Base-by-base conservation (phyloP, 495 filamentous ascomycete species). In the Penicillium antarcticum region DNA sequence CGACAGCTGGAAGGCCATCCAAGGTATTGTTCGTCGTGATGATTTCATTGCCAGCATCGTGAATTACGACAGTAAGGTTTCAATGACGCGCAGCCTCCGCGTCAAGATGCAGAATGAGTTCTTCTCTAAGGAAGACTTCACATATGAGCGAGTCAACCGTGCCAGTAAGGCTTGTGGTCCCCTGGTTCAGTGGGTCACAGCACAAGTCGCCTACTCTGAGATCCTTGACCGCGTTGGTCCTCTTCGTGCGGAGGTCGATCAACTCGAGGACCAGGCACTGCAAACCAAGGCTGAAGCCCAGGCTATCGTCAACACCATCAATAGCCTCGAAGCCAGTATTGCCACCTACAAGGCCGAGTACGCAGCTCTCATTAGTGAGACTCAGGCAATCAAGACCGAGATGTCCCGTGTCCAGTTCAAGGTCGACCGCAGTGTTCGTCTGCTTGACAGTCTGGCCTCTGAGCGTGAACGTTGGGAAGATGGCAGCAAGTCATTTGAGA, bases 21-120 rank as follows among this genome's bases (percentile, higher is more conserved):
- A 91, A 68, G 87, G 78, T 37, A 86, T 97, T 51, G 81, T 97
- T 24, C 86, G 94, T 51, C 81, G 83, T 23, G 94, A 97, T 64
- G 91, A 96, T 58, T 99, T 99, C 72, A 97, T 99, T 73, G 89
- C 91, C 21, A 96, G 89, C 71, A 97, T 99, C 62, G 87, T 97
- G 67, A 91, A 89, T 63, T 99, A 96, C 66, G 88, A 97, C 74
- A 99, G 96, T 60, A 90, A 96, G 74, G 84, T 72, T 58, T 87
- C 95, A 68, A 97, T 99, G 94, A 97, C 91, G 2, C 85, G 82
- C 57, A 75, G 70, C 42, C 80, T 91, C 62, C 80, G 94, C 21
- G 63, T 83, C 54, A 91, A 88, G 73, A 97, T 99, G 94, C 84
- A 91, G 54, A 90, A 85, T 44, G 89, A 96, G 42, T 99, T 86